Percentiles rank a stretch among this genome's conserved stretches.
These are phyloP conservation scores for Solanum virginianum DNA, from an alignment of 257 asterid genomes.

Conservation along the genomic window DNA sequence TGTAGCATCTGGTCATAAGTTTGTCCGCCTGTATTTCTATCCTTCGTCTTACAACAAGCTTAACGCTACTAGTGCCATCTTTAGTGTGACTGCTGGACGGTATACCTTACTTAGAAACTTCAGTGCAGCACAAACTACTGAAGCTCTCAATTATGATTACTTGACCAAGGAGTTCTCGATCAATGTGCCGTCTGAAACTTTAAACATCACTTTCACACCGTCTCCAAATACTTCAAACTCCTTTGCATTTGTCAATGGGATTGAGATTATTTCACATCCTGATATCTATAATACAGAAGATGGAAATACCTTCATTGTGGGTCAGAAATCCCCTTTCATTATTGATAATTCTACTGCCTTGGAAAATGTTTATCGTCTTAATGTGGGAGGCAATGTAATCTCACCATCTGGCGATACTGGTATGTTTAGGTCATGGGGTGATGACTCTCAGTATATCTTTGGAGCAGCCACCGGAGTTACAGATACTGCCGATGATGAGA, in stretches of 20 bases:
- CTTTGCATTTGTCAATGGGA: constrained; percentile 74
- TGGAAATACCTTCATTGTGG: constrained; percentile 25
- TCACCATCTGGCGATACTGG: constrained; percentile 54
- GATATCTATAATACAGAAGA: constrained; percentile 55
- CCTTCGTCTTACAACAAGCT: constrained; percentile 53
- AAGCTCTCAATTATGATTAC: constrained; percentile 57
- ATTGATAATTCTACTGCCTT: constrained; percentile 50
- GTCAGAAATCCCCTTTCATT: constrained; percentile 30
- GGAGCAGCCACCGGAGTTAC: constrained; percentile 31
- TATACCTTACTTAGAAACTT: constrained; percentile 63
- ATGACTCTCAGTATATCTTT: constrained; percentile 26
- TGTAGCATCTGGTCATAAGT: constrained; percentile 65
- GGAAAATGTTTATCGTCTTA: constrained; percentile 66
- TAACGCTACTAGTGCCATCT: constrained; percentile 44
- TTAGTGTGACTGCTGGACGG: constrained; percentile 43
- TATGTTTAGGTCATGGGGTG: constrained; percentile 36
- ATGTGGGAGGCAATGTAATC: constrained; percentile 87
- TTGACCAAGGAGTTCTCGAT: constrained; percentile 68
- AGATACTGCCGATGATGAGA: constrained; percentile 16
- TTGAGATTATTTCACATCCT: constrained; percentile 76
- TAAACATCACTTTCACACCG: constrained; percentile 62
- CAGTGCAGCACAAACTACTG: constrained; percentile 51
- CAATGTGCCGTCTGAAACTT: constrained; percentile 22
- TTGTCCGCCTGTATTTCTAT: constrained; percentile 71
- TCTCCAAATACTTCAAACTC: constrained; percentile 24